Conservation (phyloP, 2,329 filamentous ascomycete genomes). For the Nigrospora sphaerica region DNA sequence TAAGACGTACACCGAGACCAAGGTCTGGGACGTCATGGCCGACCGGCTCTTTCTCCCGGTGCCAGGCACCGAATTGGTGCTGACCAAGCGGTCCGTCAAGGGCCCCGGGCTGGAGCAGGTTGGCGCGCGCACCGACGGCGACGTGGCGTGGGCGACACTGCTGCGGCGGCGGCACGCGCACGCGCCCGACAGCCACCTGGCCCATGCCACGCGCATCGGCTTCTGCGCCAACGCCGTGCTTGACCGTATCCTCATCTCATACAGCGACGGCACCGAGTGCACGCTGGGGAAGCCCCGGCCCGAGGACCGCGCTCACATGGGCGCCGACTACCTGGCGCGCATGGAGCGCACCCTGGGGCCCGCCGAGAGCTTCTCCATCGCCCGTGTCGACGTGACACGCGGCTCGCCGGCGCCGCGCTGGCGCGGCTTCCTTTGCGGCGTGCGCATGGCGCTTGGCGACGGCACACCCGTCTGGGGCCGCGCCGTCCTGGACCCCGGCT, state of each 20-base stretch:
- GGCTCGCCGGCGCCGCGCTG: no score
- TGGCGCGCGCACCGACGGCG: not conserved
- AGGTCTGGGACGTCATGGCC: constrained; percentile 27
- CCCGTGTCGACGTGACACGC: no score
- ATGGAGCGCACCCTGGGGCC: no score
- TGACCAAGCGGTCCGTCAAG: constrained; percentile 29
- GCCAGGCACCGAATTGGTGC: constrained; percentile 26
- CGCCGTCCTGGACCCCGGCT: no score
- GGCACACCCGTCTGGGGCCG: no score
- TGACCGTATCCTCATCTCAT: constrained; percentile 38
- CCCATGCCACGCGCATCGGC: constrained; percentile 33
- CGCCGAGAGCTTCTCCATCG: no score
- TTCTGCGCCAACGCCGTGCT: constrained; percentile 33
- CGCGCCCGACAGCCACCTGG: constrained; percentile 20
- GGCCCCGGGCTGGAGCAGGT: constrained; percentile 7
- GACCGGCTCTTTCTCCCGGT: constrained; percentile 25
- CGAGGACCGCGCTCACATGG: no score
- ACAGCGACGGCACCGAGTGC: constrained; percentile 31
- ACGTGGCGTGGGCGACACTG: constrained; percentile 24
- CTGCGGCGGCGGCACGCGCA: constrained; percentile 16
- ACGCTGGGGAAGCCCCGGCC: constrained; percentile 32
- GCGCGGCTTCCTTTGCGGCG: constrained; percentile 8
- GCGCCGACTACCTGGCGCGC: no score
- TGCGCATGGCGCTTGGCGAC: constrained; percentile 14
- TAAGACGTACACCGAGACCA: constrained; percentile 18